Conservation (phyloP, 352 stramenopile species). For the Pythium rhizo-oryzae region DNA sequence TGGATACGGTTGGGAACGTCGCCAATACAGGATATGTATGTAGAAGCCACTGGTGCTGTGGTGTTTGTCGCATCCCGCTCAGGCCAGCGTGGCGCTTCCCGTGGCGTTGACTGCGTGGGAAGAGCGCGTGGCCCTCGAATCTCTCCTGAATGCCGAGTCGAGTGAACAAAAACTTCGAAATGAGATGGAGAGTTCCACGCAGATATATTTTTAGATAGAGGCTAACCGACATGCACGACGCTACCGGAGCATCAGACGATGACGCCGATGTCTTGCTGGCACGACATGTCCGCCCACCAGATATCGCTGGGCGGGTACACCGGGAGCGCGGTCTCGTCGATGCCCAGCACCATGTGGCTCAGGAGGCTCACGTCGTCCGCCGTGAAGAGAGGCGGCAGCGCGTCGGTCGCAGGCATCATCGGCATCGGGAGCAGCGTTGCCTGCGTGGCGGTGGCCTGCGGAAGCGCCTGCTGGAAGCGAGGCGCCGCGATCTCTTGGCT, state of each 20-base stretch:
- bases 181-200: not conserved
- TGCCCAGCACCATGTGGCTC: not conserved
- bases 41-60: no score
- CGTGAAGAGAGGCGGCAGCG: not conserved
- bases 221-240: no score
- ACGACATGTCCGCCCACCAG: not conserved
- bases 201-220: not conserved
- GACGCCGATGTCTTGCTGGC: not conserved
- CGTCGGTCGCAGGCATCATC: not conserved
- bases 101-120: no score
- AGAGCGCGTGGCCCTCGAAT: no score
- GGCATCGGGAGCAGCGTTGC: not conserved
- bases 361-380: not conserved
- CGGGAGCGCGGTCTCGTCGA: not conserved
- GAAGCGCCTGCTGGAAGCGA: not conserved
- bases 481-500: not conserved
- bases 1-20: no score
- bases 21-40: no score
- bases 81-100: no score
- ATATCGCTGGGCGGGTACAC: not conserved
- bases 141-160: not conserved
- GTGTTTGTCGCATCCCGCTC: no score
- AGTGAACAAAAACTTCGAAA: not conserved
- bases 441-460: not conserved
- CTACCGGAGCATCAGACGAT: not conserved